Conservation (phyloP, 257 asterid species). For the Solanum bukasovii region DNA sequence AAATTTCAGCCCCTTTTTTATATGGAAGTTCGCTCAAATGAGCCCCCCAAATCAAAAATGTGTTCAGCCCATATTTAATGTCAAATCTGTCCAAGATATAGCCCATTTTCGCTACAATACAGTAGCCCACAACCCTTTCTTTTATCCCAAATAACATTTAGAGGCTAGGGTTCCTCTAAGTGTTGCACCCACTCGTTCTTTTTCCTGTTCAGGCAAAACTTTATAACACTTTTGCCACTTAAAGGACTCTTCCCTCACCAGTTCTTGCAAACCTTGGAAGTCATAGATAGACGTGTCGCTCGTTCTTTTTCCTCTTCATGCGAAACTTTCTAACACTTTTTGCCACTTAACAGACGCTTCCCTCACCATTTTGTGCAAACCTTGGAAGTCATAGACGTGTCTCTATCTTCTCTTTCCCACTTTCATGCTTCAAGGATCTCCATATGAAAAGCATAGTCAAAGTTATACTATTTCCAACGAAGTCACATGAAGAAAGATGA, state of each 20-base stretch:
- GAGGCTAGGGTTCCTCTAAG: no score
- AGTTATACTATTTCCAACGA: no score
- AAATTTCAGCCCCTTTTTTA: no score
- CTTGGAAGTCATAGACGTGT: background rate
- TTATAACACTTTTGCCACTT: background rate
- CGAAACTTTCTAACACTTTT: background rate
- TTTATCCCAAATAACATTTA: no score
- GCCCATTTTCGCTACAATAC: no score
- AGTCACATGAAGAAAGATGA: no score
- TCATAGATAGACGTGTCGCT: background rate
- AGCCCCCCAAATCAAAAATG: no score
- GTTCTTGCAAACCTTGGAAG: no score
- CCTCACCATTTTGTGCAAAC: background rate
- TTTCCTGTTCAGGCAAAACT: background rate
- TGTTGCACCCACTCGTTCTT: background rate
- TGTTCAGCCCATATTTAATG: background rate
- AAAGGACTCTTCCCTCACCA: background rate
- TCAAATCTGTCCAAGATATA: background rate
- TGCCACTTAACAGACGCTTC: background rate
- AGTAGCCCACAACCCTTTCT: no score
- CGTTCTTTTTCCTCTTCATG: background rate
- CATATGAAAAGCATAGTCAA: no score
- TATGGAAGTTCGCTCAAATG: no score
- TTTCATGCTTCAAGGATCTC: background rate
- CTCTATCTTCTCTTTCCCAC: background rate